Percentiles rank a stretch among this genome's conserved stretches.
These are phyloP conservation scores for Tolypocladium inflatum DNA, from an alignment of 2,329 filamentous ascomycete species.

Conservation along the genomic window DNA sequence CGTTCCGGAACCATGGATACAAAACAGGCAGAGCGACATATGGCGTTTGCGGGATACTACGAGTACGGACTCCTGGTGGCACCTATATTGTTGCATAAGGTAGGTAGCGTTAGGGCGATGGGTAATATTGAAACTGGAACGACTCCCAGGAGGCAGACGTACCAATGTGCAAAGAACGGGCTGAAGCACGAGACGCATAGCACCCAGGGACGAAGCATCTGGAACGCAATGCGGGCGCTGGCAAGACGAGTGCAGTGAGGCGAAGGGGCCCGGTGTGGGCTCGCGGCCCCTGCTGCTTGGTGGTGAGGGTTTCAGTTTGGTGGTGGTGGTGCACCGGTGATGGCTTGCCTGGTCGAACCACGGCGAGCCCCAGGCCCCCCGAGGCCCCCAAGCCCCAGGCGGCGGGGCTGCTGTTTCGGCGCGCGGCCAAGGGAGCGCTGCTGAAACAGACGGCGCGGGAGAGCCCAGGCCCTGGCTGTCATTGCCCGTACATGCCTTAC, in stretches of 20 bases:
- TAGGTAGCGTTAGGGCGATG: not conserved
- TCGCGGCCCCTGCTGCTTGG: not conserved
- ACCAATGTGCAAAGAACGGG: too few relatives aligned
- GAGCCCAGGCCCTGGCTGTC: not conserved
- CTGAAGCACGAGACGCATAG: not conserved
- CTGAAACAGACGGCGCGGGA: not conserved
- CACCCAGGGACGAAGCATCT: not conserved
- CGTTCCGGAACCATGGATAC: not conserved
- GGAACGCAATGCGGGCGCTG: not conserved
- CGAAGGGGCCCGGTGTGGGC: not conserved
- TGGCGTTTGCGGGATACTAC: not conserved
- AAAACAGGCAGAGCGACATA: not conserved
- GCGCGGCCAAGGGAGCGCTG: not conserved
- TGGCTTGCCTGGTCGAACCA: not conserved
- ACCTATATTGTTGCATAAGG: not conserved
- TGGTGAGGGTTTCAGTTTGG: not conserved
- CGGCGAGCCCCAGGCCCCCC: too few relatives aligned
- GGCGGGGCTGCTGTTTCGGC: not conserved
- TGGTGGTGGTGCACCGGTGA: not conserved
- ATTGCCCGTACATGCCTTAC: too few relatives aligned
- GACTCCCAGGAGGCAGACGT: too few relatives aligned
- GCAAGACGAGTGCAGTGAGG: too few relatives aligned
- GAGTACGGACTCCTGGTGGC: not conserved
- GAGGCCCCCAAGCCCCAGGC: not conserved
- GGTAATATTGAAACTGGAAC: not conserved